Conservation (phyloP, 768 basidiomycete genomes). For the Nidula microcarpa region DNA sequence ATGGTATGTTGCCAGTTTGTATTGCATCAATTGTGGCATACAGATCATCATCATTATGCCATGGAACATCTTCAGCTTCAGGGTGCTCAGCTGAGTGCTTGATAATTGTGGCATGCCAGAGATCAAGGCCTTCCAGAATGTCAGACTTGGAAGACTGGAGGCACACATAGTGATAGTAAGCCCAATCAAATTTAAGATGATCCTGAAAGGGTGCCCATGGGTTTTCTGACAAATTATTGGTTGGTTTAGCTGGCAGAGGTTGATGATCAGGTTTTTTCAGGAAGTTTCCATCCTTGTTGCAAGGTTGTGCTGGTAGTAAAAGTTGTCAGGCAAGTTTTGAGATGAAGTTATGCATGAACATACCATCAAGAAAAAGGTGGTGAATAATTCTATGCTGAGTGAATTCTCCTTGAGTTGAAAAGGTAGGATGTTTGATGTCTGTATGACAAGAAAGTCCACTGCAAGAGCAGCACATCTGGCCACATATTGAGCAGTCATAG, state of each 20-base stretch:
- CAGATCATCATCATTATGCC: neutral
- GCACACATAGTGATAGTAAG: conserved; percentile 1
- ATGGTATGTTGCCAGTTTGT: neutral
- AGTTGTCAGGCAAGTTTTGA: neutral
- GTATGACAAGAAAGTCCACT: too few relatives aligned
- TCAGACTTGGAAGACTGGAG: conserved; percentile 4
- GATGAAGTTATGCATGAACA: neutral
- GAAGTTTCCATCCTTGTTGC: neutral
- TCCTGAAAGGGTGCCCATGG: conserved; percentile 6
- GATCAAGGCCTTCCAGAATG: conserved; percentile 4
- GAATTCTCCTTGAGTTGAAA: too few relatives aligned
- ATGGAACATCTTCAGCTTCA: neutral
- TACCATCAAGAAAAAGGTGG: too few relatives aligned
- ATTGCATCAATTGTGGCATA: neutral
- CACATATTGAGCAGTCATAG: too few relatives aligned
- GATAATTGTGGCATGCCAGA: conserved; percentile 5
- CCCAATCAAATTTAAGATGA: conserved; percentile 5
- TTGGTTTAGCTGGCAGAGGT: neutral
- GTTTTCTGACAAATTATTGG: neutral
- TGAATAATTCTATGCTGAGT: too few relatives aligned
- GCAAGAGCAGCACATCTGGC: too few relatives aligned
- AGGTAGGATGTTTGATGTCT: too few relatives aligned
- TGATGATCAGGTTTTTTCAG: neutral
- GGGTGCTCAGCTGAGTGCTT: conserved; percentile 1
- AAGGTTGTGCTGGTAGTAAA: neutral